Evolutionary conservation across 1,284 basidiomycete species (phyloP).

Genomic region (Marasmius fiardii): DNA sequence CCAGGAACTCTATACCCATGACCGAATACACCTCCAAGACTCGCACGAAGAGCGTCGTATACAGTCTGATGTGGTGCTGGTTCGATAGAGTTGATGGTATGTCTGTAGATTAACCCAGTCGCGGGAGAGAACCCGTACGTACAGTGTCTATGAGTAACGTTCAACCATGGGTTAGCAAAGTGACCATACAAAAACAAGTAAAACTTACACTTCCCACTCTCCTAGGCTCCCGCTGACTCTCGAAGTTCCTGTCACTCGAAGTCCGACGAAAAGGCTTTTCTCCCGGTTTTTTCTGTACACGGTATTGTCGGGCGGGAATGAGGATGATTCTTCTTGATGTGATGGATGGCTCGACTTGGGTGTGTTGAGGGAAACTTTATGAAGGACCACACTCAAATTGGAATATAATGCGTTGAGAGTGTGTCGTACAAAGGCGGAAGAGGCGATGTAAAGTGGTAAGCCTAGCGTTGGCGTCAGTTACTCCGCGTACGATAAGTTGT

Average conservation of each 20-base stretch:
- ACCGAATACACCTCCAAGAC: slow-evolving; percentile 45
- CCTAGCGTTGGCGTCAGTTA: slow-evolving; percentile 37
- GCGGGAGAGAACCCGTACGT: slow-evolving; percentile 71
- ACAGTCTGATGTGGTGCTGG: slow-evolving; percentile 70
- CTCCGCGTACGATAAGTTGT: slow-evolving; percentile 1
- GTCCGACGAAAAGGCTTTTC: slow-evolving; percentile 12
- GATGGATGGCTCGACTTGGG: slow-evolving; percentile 18
- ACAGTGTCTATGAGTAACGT: slow-evolving; percentile 46
- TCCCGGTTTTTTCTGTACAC: slow-evolving; percentile 1
- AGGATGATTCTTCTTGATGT: neutral
- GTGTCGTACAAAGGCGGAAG: slow-evolving; percentile 65
- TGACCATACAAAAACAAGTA: neutral
- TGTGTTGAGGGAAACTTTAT: slow-evolving; percentile 40
- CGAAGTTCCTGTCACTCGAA: slow-evolving; percentile 9
- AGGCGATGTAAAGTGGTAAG: slow-evolving; percentile 65
- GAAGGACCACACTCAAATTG: slow-evolving; percentile 54
- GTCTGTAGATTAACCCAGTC: slow-evolving; percentile 59
- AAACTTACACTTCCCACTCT: slow-evolving; percentile 22
- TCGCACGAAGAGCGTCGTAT: slow-evolving; percentile 56
- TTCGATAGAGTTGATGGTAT: slow-evolving; percentile 67
- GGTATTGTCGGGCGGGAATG: neutral
- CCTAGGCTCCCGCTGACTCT: slow-evolving; percentile 9
- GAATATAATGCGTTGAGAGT: slow-evolving; percentile 72
- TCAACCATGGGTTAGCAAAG: neutral
- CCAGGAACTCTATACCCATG: slow-evolving; percentile 19